Base-by-base conservation (phyloP, 768 basidiomycete genomes). In the Leccinellum luteum region DNA sequence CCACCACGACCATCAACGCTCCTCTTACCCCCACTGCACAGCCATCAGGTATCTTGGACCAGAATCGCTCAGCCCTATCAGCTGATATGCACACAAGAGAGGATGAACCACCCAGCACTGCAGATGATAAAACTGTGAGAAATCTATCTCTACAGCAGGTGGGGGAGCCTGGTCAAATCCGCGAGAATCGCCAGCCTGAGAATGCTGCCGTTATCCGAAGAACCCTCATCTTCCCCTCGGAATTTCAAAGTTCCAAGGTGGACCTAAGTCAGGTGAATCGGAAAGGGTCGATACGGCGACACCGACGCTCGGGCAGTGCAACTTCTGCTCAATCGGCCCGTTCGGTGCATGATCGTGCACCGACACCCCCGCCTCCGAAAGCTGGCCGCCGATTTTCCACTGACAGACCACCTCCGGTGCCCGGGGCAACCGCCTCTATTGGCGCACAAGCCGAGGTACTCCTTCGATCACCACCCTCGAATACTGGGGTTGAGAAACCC, bases 361-460 rank as follows among this genome's bases (percentile, higher is more conserved):
- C 90, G 12, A 93, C 92, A 8, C 91, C 91, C n/a, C 92, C 91
- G 17, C 92, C 92, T 31, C 85, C 88, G 14, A 82, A 82, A 61
- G 75, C 81, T 5, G 62, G 71, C 31, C 81, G 80, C 60, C 83
- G 87, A 35, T 90, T 91, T 74, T 88, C 89, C 21, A 77, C 74
- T 57, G 85, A 87, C 63, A 75, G 75, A 35, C 80, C 85, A 3
- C 89, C 89, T 44, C 90, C 90, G 10, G 77, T 91, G 34, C 89
- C 90, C 10, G 81, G 81, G 38, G 69, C 87, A 50, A 82, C 87
- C 38, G 70, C 76, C 57, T 78, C 84, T 13, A 76, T 85, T 54
- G 72, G 78, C 5, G 65, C 78, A 21, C 75, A 71, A 49, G 69
- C 70, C 21, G 74, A 78, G 64, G 60, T 58, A 25, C 65, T 72